Evolutionary conservation across 352 stramenopile genomes (phyloP), one percentile per base, ranked within the genome.

Genomic region (Phytophthora macrochlamydospora): DNA sequence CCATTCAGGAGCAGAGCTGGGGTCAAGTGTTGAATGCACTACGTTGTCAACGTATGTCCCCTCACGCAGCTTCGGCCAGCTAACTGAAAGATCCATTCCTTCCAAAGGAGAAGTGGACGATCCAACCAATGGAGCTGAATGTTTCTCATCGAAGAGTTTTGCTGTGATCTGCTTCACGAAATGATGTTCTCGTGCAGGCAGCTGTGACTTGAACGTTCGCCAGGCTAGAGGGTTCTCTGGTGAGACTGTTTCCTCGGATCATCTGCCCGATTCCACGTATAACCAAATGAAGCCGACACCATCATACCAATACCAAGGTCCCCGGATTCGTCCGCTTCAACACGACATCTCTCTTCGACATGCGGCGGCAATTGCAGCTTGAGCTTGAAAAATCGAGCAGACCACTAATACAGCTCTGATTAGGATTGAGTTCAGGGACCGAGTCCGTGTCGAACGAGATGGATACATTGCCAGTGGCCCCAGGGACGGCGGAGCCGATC

Each of bases 1-100:
- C 86, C 86, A 94, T 14, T 88, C 63, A 13, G 85, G 85, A 6
- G 87, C 87, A 6, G 75, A 83, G 24, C 65, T 76, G 1, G 85
- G 79, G 51, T 93, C 78, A 37, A 95, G 61, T 1, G 85, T 93
- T 43, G 87, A 93, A 49, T 95, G 87, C 29, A 95, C 87, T 2
- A 82, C 83, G 58, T 95, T 95, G 65, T 95, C 87, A 3, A 95
- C 87, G 43, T 91, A 95, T 5, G 81, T 86, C 5, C 87, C 87
- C 78, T 95, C 87, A 37, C 83, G 74, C 33, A 95, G 61, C 37
- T 85, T 85, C 0, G 82, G 79, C 87, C 87, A 95, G 28, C 79
- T 78, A 4, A 79, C 73, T 2, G 75, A 85, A 14, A 95, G 71
- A 46, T 90, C 69, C 52, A 95, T 76, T 32, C 66, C 76, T 3